Conservation (phyloP, 805 yeast species). For the Candida hungchunana region DNA sequence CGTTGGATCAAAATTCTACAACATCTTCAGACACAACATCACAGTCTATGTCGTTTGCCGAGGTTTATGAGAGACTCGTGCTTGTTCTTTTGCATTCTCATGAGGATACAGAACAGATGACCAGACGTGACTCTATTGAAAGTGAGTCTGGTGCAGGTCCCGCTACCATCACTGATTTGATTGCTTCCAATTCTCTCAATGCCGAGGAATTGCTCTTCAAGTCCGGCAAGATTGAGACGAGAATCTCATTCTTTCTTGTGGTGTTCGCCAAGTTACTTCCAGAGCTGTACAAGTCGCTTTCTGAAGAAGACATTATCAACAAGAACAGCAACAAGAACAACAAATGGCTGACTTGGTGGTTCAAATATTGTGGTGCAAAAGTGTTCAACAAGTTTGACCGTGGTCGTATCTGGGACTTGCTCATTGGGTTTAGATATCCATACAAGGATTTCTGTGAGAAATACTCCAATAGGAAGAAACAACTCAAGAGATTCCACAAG, state of each 20-base stretch:
- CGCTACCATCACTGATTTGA: constrained; percentile 16
- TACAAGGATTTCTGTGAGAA: constrained; percentile 21
- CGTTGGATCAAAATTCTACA: constrained; percentile 27
- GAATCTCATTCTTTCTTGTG: constrained; percentile 64
- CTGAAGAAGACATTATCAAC: constrained; percentile 73
- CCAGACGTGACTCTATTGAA: constrained; percentile 11
- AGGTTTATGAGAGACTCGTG: constrained; percentile 69
- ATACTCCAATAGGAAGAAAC: constrained; percentile 15
- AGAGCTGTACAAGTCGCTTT: constrained; percentile 68
- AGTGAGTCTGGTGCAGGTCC: constrained; percentile 10
- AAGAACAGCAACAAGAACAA: constrained; percentile 51
- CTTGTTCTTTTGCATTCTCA: constrained; percentile 64
- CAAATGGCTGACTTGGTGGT: constrained; percentile 94
- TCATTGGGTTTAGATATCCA: constrained; percentile 69
- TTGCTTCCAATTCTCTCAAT: constrained; percentile 17
- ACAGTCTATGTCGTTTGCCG: constrained; percentile 48
- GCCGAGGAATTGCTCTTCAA: constrained; percentile 41
- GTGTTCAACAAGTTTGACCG: constrained; percentile 78
- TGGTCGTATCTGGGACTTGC: constrained; percentile 85
- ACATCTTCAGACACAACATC: constrained; percentile 7
- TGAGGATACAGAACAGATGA: constrained; percentile 8
- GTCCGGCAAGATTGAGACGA: constrained; percentile 55
- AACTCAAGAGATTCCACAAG: constrained; percentile 20
- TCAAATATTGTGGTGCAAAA: constrained; percentile 84
- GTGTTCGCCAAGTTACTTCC: constrained; percentile 63